Evolutionary conservation across 257 asterid species (phyloP).

Genomic region (Solanum gracilifrons): DNA sequence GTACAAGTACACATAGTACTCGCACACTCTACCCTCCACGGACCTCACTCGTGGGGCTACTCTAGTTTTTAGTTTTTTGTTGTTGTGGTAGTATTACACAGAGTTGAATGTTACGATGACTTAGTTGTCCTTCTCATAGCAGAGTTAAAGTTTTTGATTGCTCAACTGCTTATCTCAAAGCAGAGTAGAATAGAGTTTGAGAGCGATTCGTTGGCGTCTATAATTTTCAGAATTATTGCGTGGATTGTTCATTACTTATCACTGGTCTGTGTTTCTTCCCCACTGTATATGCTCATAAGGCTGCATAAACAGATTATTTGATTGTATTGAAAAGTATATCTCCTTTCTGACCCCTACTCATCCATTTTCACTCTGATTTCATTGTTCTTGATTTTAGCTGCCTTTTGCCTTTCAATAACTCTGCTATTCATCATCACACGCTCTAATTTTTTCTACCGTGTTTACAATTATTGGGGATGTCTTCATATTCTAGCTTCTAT

Average conservation of each 20-base stretch:
- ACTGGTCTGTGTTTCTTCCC: not conserved
- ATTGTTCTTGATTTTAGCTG: not conserved
- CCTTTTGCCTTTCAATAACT: not conserved
- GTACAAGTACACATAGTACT: not conserved
- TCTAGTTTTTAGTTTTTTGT: not conserved
- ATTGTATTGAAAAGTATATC: not conserved
- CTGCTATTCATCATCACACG: not conserved
- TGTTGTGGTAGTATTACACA: not conserved
- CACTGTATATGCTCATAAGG: not conserved
- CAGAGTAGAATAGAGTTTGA: not conserved
- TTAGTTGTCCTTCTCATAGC: not conserved
- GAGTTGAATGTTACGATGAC: not conserved
- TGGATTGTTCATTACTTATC: not conserved
- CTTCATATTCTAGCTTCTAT: not conserved
- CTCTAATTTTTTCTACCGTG: not conserved
- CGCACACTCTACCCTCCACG: not conserved
- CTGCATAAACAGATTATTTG: not conserved
- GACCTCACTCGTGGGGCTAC: not conserved
- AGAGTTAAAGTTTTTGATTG: not conserved
- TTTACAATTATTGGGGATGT: not conserved
- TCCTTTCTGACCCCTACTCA: not conserved
- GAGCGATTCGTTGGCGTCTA: not conserved
- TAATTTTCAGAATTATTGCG: not conserved
- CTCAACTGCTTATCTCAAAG: not conserved
- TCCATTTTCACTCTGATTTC: not conserved